Base-by-base conservation (phyloP, 805 yeast genomes). In the Pichia ethanolica region DNA sequence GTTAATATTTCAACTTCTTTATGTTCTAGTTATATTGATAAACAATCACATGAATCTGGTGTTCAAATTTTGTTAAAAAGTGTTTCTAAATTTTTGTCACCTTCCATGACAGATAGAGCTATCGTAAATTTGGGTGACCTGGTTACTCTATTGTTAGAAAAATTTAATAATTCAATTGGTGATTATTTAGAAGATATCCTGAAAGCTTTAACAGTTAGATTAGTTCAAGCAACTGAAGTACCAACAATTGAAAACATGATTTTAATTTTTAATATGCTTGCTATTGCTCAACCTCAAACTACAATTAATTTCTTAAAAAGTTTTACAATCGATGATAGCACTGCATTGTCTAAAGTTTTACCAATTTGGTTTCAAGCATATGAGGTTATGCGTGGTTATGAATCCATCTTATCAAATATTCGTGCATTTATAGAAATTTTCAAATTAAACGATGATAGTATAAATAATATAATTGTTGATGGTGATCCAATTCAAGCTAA, bases 291-390 rank as follows among this genome's bases (percentile, higher is more conserved):
- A 37, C 81, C 93, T 0, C 64, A 64, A 7, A 81, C 81, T 14
- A 81, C 88, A 36, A 67, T 90, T 3, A 71, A 79, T 38, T 82
- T 88, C 50, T 72, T 91, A 46, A 68, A 71, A 25, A 65, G 66
- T 8, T 68, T 78, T 49, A 39, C 46, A 38, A 32, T 58, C 14
- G 68, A 68, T 4, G 48, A 52, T 3, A 53, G 14, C 51, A 57
- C 72, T 28, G 83, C 85, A 1, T 68, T 89, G 9, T 69, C 69
- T 27, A 65, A 75, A 4, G 78, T 88, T 1, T 63, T 91, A 46
- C 82, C 83, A 2, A 82, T 86, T 46, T 93, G 98, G 98, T 75
- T 91, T 44, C 79, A 78, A 28, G 77, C 88, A 3, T 90, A 88
- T 65, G 91, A 87, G 57, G 80, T 83, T 2, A 77, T 90, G 38